These are phyloP conservation scores for Physocladia obscura DNA, from an alignment of 192 early-diverging fungal species.

Conservation along the genomic window DNA sequence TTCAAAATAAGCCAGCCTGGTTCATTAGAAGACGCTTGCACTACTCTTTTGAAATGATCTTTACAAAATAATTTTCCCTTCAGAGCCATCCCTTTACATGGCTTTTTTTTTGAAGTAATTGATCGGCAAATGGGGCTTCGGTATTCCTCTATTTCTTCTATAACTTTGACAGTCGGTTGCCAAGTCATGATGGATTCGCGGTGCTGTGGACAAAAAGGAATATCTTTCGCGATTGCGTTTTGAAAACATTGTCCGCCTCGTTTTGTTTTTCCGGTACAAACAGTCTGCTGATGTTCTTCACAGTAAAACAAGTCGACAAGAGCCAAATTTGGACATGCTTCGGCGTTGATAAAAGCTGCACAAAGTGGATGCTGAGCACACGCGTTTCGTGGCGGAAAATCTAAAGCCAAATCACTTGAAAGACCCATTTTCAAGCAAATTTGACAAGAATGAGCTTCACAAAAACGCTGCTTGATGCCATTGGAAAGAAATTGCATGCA, in stretches of 20 bases:
- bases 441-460: conserved; percentile 26
- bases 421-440: conserved; percentile 23
- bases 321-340: not conserved
- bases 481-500: not conserved
- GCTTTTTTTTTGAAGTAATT: conserved; percentile 26
- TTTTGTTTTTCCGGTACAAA: not conserved
- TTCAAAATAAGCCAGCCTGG: too few species aligned
- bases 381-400: conserved; percentile 28
- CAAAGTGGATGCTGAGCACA: conserved; percentile 33
- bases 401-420: conserved; percentile 1
- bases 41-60: not conserved
- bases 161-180: too few species aligned
- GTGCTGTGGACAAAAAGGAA: conserved; percentile 10
- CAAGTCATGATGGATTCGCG: not conserved
- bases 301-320: not conserved
- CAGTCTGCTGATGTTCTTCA: not conserved
- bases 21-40: not conserved
- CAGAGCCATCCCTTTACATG: conserved; percentile 15
- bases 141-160: too few species aligned
- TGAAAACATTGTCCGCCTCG: not conserved
- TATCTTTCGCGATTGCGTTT: not conserved
- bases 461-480: conserved; percentile 1
- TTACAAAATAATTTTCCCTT: conserved; percentile 5
- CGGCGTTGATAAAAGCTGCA: not conserved
- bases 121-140: not conserved